These are phyloP conservation scores for Coemansia sp. DNA, from an alignment of 192 early-diverging fungal species.

Conservation along the genomic window DNA sequence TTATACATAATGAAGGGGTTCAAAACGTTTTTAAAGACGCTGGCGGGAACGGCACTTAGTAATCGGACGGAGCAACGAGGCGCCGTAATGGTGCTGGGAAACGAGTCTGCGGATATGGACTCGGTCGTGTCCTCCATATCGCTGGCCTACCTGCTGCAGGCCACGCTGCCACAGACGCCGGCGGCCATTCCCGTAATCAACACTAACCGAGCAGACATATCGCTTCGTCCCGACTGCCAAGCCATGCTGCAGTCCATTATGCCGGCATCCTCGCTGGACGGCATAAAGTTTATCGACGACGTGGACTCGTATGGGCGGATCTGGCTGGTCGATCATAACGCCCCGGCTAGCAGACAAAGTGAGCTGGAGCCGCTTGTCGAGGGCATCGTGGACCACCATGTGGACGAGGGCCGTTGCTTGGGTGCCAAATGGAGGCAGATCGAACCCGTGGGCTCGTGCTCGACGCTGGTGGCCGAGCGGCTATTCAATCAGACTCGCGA, in stretches of 20 bases:
- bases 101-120: conserved; percentile 54
- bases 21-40: conserved; percentile 27
- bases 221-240: conserved; percentile 38
- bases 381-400: conserved; percentile 52
- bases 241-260: conserved; percentile 16
- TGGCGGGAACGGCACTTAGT: conserved; percentile 22
- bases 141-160: conserved; percentile 34
- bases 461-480: conserved; percentile 26
- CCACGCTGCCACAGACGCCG: not conserved
- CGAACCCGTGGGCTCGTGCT: conserved; percentile 38
- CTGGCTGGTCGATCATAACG: conserved; percentile 49
- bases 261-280: conserved; percentile 3
- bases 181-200: conserved; percentile 43
- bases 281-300: conserved; percentile 42
- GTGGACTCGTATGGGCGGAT: conserved; percentile 17
- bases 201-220: conserved; percentile 26
- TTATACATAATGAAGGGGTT: conserved; percentile 14
- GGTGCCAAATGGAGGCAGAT: conserved; percentile 20
- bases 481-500: not conserved
- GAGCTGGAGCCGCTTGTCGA: conserved; percentile 33
- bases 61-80: not conserved
- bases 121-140: conserved; percentile 49
- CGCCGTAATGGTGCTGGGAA: conserved; percentile 44
- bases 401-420: conserved; percentile 31
- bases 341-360: conserved; percentile 30